These are phyloP conservation scores for Acanthochlamys bracteata DNA, from an alignment of 106 monocot genomes.

Conservation along the genomic window DNA sequence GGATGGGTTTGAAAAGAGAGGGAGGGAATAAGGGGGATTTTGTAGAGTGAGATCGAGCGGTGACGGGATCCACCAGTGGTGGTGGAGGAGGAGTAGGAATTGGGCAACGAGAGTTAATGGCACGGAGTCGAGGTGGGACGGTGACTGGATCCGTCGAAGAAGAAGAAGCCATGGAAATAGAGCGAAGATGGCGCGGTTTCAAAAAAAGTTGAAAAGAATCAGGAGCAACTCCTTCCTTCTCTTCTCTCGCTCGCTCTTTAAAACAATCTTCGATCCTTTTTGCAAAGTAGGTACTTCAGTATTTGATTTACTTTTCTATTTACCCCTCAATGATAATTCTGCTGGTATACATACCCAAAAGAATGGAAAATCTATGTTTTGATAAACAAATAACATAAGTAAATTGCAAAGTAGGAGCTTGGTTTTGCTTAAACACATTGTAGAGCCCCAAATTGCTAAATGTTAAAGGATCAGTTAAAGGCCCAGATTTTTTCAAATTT, in stretches of 20 bases:
- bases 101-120: not conserved
- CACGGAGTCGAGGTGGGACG: not conserved
- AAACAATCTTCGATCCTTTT: not conserved
- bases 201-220: not conserved
- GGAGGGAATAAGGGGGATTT: not conserved
- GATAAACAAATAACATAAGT: too few species aligned
- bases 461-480: too few species aligned
- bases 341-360: too few species aligned
- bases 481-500: too few species aligned
- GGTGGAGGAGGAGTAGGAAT: not conserved
- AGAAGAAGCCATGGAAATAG: not conserved
- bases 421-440: too few species aligned
- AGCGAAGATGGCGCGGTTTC: not conserved
- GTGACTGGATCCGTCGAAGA: conserved; percentile 4
- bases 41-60: not conserved
- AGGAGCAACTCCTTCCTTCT: not conserved
- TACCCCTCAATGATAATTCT: conserved; percentile 16
- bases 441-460: too few species aligned
- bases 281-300: conserved; percentile 9
- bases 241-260: not conserved
- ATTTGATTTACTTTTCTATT: too few species aligned
- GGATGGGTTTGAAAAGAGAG: not conserved
- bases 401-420: too few species aligned
- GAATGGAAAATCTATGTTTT: too few species aligned
- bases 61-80: conserved; percentile 3